These are phyloP conservation scores for Scutellaria galericulata DNA, from an alignment of 257 asterid genomes.

Conservation along the genomic window DNA sequence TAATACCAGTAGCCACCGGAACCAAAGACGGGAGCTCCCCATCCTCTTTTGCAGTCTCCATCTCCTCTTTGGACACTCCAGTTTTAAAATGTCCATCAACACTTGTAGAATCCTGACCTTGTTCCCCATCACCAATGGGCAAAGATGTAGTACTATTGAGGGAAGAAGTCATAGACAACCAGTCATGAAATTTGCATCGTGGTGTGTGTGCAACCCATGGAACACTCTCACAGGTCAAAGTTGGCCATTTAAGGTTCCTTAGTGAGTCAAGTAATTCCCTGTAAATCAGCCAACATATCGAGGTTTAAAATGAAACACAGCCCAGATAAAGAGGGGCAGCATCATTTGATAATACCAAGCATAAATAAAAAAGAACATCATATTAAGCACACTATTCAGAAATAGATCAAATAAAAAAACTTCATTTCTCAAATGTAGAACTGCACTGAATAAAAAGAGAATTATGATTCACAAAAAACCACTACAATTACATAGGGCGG, in stretches of 20 bases:
- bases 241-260: conserved; percentile 81
- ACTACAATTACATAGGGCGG: conserved; percentile 28
- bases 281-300: conserved; percentile 62
- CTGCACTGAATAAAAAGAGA: conserved; percentile 6
- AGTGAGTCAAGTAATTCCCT: conserved; percentile 84
- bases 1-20: conserved; percentile 47
- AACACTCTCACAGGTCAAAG: conserved; percentile 65
- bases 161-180: conserved; percentile 52
- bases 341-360: background rate
- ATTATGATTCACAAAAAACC: conserved; percentile 32
- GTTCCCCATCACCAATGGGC: conserved; percentile 52
- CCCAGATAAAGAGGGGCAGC: conserved; percentile 26
- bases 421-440: conserved; percentile 20
- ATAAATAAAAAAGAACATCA: background rate
- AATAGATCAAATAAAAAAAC: conserved; percentile 23
- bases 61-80: conserved; percentile 57
- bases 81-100: conserved; percentile 44
- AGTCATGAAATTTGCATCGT: conserved; percentile 75
- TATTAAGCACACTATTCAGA: conserved; percentile 20
- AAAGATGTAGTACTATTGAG: conserved; percentile 40
- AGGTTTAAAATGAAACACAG: conserved; percentile 36
- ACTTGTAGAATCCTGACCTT: conserved; percentile 48
- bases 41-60: conserved; percentile 75
- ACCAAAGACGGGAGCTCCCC: conserved; percentile 87
- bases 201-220: conserved; percentile 90